Evolutionary conservation across 805 yeast species (phyloP).

Genomic region (Blastobotrys terrestris): DNA sequence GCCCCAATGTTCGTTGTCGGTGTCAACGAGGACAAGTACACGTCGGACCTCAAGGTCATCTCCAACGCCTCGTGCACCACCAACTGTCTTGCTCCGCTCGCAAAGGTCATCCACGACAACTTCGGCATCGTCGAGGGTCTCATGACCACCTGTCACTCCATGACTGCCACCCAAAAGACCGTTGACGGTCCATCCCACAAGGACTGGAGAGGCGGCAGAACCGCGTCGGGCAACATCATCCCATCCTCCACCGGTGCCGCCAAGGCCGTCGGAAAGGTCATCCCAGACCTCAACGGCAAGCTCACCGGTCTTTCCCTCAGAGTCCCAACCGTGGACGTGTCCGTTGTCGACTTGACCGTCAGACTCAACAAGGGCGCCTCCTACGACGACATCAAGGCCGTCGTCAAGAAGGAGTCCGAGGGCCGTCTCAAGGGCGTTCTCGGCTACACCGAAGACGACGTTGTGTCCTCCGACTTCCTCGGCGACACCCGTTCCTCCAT

Average conservation of each 20-base stretch:
- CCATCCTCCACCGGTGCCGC: slow-evolving; percentile 98
- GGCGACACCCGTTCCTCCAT: slow-evolving; percentile 80
- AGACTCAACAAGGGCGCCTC: slow-evolving; percentile 70
- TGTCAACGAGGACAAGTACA: slow-evolving; percentile 78
- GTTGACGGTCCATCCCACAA: slow-evolving; percentile 96
- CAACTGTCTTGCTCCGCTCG: slow-evolving; percentile 91
- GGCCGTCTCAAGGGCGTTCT: slow-evolving; percentile 73
- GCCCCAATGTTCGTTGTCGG: slow-evolving; percentile 96
- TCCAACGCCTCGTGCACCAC: slow-evolving; percentile 96
- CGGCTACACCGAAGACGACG: slow-evolving; percentile 89
- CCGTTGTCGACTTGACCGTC: slow-evolving; percentile 88
- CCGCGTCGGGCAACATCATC: slow-evolving; percentile 91
- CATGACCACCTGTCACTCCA: slow-evolving; percentile 95
- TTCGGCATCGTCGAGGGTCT: slow-evolving; percentile 88
- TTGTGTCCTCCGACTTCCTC: slow-evolving; percentile 85
- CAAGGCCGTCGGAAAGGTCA: slow-evolving; percentile 94
- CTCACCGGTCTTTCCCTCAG: slow-evolving; percentile 91
- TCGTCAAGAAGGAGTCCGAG: slow-evolving; percentile 70
- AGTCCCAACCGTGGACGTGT: slow-evolving; percentile 90
- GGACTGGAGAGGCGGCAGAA: slow-evolving; percentile 99
- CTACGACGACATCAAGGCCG: slow-evolving; percentile 76
- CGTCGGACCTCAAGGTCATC: slow-evolving; percentile 65
- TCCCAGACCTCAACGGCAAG: slow-evolving; percentile 85
- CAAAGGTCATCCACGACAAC: slow-evolving; percentile 79
- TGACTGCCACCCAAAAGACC: slow-evolving; percentile 93